Percentiles rank a stretch among this genome's conserved stretches.
These are phyloP conservation scores for Penicillium vulpinum DNA, from an alignment of 2,329 filamentous ascomycete genomes.

Conservation along the genomic window DNA sequence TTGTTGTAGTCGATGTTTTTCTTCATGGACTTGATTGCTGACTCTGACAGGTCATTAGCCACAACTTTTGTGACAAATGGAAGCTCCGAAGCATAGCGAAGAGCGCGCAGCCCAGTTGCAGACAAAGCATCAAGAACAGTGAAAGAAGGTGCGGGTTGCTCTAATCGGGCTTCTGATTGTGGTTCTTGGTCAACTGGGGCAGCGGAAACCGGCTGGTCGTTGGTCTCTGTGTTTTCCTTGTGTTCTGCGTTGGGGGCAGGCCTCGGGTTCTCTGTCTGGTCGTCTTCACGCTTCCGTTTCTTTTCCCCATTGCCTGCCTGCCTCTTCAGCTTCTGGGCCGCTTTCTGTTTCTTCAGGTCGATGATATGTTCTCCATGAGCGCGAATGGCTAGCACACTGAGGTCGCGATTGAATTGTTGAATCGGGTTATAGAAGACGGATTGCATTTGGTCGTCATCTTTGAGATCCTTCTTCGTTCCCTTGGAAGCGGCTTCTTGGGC, in stretches of 20 bases:
- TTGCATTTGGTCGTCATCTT: constrained; percentile 64
- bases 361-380: constrained; percentile 73
- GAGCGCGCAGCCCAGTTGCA: constrained; percentile 83
- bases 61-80: constrained; percentile 79
- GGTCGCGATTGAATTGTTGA: constrained; percentile 96
- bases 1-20: constrained; percentile 83
- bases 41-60: constrained; percentile 82
- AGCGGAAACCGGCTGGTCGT: constrained; percentile 7
- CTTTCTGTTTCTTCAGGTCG: constrained; percentile 55
- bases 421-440: constrained; percentile 98
- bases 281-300: constrained; percentile 40
- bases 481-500: constrained; percentile 45
- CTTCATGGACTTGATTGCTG: constrained; percentile 76
- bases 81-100: constrained; percentile 89
- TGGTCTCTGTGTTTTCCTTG: constrained; percentile 17
- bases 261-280: constrained; percentile 19
- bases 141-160: constrained; percentile 54
- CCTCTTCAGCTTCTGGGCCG: constrained; percentile 40
- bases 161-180: constrained; percentile 17
- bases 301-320: constrained; percentile 36
- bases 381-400: constrained; percentile 89
- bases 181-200: not conserved
- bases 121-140: constrained; percentile 94
- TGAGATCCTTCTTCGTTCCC: constrained; percentile 45
- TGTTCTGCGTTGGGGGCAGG: constrained; percentile 19